These are phyloP conservation scores for Carex myosuroides DNA, from an alignment of 176 grass and related monocot genomes.

Conservation along the genomic window DNA sequence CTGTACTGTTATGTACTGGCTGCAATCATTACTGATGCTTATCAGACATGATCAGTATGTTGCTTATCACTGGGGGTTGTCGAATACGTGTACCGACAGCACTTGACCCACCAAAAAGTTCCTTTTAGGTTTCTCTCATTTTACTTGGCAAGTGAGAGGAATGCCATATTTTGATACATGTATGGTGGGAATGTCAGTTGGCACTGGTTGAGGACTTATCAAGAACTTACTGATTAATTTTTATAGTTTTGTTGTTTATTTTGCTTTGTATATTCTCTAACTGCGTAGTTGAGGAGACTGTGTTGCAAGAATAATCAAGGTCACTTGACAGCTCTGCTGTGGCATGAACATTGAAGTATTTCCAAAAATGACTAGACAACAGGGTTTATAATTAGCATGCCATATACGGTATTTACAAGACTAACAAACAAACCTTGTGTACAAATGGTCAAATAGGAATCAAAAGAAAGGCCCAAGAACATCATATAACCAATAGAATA, in stretches of 20 bases:
- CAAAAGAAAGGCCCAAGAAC: not conserved
- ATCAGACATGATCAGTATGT: not conserved
- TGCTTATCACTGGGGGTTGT: not conserved
- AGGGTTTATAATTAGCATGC: conserved; percentile 4
- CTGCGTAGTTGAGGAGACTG: not conserved
- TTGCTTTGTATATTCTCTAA: not conserved
- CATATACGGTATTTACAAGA: not conserved
- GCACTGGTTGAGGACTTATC: not conserved
- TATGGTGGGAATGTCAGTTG: not conserved
- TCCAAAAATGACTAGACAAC: conserved; percentile 1
- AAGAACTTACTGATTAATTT: not conserved
- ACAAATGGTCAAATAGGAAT: not conserved
- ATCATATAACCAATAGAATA: not conserved
- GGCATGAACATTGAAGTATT: not conserved
- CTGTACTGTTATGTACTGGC: not conserved
- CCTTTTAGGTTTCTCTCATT: not conserved
- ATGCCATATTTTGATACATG: not conserved
- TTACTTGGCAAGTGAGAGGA: not conserved
- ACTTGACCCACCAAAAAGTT: not conserved
- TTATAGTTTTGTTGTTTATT: not conserved
- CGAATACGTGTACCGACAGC: not conserved
- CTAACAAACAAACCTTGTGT: not conserved
- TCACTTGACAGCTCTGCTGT: not conserved
- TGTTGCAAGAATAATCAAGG: not conserved
- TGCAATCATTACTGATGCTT: not conserved